Evolutionary conservation across 345 rosid genomes (phyloP).

Genomic region (Bruguiera parviflora): DNA sequence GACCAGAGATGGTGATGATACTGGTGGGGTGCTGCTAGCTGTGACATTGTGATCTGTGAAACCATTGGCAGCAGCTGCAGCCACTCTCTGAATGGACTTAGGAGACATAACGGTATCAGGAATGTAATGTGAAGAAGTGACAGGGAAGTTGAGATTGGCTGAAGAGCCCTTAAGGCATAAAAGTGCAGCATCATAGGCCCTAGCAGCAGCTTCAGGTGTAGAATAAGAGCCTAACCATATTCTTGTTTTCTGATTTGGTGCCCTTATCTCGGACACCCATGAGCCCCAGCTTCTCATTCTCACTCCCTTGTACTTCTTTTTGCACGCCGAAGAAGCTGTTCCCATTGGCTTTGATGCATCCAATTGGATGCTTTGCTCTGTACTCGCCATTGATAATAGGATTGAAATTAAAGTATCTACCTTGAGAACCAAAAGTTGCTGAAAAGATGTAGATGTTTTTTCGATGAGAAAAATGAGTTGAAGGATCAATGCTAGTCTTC

Average conservation of each 20-base stretch:
- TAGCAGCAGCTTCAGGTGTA: constrained; percentile 92
- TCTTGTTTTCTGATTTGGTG: constrained; percentile 93
- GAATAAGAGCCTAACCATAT: constrained; percentile 98
- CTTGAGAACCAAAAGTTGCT: neutral
- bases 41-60: constrained; percentile 15
- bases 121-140: constrained; percentile 36
- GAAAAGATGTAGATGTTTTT: neutral
- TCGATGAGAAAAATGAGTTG: neutral
- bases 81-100: constrained; percentile 78
- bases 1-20: constrained; percentile 13
- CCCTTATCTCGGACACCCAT: constrained; percentile 96
- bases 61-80: constrained; percentile 68
- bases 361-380: constrained; percentile 42
- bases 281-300: constrained; percentile 99
- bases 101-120: constrained; percentile 65
- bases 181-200: constrained; percentile 96
- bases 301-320: constrained; percentile 85
- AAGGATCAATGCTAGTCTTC: neutral
- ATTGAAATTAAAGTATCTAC: neutral
- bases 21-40: constrained; percentile 1
- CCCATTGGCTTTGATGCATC: constrained; percentile 18
- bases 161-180: constrained; percentile 86
- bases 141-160: constrained; percentile 76
- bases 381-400: constrained; percentile 51
- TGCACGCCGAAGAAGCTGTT: constrained; percentile 25